phyloP scores from a whole-genome alignment of 768 basidiomycete species.

The Thelephora ganbajun region DNA sequence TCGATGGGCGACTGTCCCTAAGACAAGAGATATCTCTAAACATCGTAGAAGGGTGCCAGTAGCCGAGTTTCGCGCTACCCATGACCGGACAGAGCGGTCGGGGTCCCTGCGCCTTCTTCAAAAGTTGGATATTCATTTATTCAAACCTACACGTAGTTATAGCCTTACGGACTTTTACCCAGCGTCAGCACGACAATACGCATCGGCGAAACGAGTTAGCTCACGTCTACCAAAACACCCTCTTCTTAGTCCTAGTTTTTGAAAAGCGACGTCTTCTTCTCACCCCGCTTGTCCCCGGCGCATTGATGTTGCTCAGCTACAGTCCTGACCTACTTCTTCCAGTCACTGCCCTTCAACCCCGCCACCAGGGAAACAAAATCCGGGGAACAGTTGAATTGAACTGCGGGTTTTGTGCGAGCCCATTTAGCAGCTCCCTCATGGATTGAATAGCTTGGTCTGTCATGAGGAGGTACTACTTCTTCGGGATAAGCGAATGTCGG shows the following conservation, averaged over 20 bases:
- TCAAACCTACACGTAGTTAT: too few relatives aligned
- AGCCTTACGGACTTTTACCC: too few relatives aligned
- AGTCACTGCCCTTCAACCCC: conserved; percentile 37
- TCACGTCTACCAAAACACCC: too few relatives aligned
- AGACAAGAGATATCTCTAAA: too few relatives aligned
- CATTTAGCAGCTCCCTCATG: conserved; percentile 37
- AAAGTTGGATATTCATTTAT: too few relatives aligned
- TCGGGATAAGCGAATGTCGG: conserved; percentile 13
- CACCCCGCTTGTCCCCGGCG: conserved; percentile 51
- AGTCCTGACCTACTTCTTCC: conserved; percentile 26
- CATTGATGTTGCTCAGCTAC: conserved; percentile 34
- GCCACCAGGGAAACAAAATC: conserved; percentile 55
- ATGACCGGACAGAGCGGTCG: too few relatives aligned
- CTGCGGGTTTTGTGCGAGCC: conserved; percentile 54
- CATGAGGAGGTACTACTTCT: conserved; percentile 23
- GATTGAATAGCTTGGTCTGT: conserved; percentile 38
- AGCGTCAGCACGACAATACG: too few relatives aligned
- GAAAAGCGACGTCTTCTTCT: conserved; percentile 45
- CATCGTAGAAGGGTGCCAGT: too few relatives aligned
- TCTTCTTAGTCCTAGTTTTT: conserved; percentile 16
- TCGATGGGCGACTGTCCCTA: too few relatives aligned
- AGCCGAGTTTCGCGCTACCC: too few relatives aligned
- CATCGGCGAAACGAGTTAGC: too few relatives aligned
- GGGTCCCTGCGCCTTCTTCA: too few relatives aligned
- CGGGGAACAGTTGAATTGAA: conserved; percentile 61